Base-by-base conservation (phyloP, 441 rosid genomes). In the Euphorbia neoarborescens region DNA sequence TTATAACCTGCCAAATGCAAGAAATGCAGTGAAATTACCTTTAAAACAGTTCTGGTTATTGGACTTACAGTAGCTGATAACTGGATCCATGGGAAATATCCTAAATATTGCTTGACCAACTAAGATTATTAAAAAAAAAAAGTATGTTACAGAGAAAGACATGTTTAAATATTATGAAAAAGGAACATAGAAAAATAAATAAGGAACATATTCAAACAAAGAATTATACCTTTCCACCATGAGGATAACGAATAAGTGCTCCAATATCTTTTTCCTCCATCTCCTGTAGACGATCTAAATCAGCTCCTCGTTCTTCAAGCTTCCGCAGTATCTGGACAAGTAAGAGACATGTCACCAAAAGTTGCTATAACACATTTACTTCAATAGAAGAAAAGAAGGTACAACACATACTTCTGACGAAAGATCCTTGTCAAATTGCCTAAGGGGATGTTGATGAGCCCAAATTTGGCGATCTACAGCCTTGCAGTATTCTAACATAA, bases 391-490 rank as follows among this genome's bases (percentile, higher is more conserved):
- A 64, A 60, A 71, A 12, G 40, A 57, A n/a, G 78, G 74, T 40
- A 48, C 37, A 66, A 10, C 66, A 83, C 88, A 72, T 80, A 95
- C 99, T 81, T 95, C 99, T 70, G 76, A 68, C 46, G 96, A 89
- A 72, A 95, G 76, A 58, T 95, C 97, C 85, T 81, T 92, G 79
- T 86, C 98, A 79, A 95, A 95, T 79, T 92, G 99, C 78, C 99
- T 88, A 65, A 95, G 96, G 15, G 98, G 92, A 83, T 95, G 99
- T 57, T 88, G 98, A 85, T 90, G 88, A 42, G 97, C 97, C 99
- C 99, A 95, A 74, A 95, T 78, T 87, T 88, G 91, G 75, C 91
- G 99, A 84, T 95, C 99, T 74, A 95, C 99, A 71, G 99, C 98
- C 82, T 92, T 95, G 89, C 98, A 95, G 74, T 95, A 95, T 76